These are phyloP conservation scores for Mortierella sp. DNA, from an alignment of 371 early-diverging fungal species.

Conservation along the genomic window DNA sequence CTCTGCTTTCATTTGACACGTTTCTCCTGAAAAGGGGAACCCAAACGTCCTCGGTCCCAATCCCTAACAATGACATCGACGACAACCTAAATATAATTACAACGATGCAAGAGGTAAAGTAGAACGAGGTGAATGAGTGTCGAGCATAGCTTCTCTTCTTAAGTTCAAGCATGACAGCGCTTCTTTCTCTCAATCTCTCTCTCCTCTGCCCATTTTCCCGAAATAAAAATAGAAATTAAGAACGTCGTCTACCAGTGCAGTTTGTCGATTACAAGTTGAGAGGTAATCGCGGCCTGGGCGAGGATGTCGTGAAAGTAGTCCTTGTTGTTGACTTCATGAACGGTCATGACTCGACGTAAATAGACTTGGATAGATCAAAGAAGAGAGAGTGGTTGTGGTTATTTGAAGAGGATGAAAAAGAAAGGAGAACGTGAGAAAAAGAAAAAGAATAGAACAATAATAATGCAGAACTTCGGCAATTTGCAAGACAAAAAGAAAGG, in stretches of 20 bases:
- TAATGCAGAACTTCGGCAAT: background rate
- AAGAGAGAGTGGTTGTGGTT: background rate
- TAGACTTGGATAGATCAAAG: background rate
- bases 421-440: background rate
- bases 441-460: background rate
- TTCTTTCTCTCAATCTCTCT: too few relatives aligned
- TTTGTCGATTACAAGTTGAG: background rate
- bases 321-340: background rate
- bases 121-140: background rate
- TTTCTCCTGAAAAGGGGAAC: background rate
- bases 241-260: background rate
- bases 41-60: background rate
- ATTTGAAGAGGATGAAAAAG: background rate
- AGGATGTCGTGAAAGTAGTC: background rate
- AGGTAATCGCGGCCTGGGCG: background rate
- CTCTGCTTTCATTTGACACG: background rate
- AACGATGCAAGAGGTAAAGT: background rate
- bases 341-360: background rate
- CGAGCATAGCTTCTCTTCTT: too few relatives aligned
- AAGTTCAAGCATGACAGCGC: too few relatives aligned
- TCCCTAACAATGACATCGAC: background rate
- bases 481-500: background rate
- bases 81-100: background rate
- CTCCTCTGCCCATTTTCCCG: background rate
- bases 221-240: too few relatives aligned